Evolutionary conservation across 2,329 filamentous ascomycete genomes (phyloP).

Genomic region (Penicillium sclerotiorum): DNA sequence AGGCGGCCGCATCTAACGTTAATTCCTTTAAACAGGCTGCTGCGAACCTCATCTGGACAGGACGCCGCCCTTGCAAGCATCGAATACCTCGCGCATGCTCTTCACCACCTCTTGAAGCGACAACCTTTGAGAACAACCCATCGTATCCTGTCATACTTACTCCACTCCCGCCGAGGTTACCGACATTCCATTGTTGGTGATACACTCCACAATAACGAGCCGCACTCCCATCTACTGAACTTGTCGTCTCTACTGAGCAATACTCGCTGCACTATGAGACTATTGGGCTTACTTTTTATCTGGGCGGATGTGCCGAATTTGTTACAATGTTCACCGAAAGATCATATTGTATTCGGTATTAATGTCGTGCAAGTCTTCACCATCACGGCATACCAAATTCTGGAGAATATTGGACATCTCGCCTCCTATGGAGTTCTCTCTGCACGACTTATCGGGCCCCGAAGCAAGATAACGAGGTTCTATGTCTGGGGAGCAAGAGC

Average conservation of each 20-base stretch:
- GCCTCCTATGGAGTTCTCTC: neutral
- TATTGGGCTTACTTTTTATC: neutral
- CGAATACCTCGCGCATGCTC: neutral
- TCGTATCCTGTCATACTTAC: neutral
- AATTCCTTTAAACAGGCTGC: neutral
- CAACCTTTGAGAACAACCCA: neutral
- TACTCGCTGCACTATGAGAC: neutral
- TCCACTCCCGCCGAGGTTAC: too few species aligned
- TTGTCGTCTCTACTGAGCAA: neutral
- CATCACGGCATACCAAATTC: neutral
- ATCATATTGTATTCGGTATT: neutral
- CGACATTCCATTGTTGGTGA: too few species aligned
- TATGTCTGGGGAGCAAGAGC: neutral
- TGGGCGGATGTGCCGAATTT: neutral
- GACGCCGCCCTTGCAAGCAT: neutral
- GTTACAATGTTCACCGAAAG: neutral
- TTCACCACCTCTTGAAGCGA: neutral
- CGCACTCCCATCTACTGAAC: neutral
- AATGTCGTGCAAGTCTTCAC: neutral
- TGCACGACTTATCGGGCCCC: neutral
- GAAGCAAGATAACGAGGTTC: neutral
- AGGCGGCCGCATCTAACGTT: too few species aligned
- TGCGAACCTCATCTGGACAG: neutral
- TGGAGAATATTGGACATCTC: neutral
- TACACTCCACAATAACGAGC: too few species aligned